Percentiles rank a stretch among this genome's conserved stretches.
Evolutionary conservation across 2,329 filamentous ascomycete genomes (phyloP).

Genomic region (Aschersonia sp.): DNA sequence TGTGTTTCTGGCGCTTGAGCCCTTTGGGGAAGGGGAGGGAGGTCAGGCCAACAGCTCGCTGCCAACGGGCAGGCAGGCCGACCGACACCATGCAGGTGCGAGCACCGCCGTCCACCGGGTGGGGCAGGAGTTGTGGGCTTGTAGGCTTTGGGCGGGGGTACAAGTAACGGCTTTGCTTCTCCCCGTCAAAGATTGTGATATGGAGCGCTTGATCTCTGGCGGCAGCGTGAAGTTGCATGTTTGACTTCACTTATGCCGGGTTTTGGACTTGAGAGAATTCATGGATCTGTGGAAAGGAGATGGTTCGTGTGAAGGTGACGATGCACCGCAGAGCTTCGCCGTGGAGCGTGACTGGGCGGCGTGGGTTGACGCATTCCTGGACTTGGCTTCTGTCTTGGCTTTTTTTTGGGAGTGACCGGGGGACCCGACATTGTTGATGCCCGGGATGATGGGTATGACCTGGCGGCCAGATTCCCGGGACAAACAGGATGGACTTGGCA

Average conservation of each 20-base stretch:
- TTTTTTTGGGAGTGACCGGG: not conserved
- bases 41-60: not conserved
- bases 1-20: not conserved
- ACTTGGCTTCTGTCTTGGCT: not conserved
- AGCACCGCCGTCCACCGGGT: not conserved
- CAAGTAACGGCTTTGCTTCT: not conserved
- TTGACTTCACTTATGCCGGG: too few species aligned
- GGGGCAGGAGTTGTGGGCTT: not conserved
- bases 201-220: too few species aligned
- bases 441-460: too few species aligned
- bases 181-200: too few species aligned
- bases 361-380: not conserved
- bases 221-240: too few species aligned
- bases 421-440: not conserved
- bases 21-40: not conserved
- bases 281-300: not conserved
- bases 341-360: not conserved
- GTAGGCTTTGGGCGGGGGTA: not conserved
- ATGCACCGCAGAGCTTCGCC: too few species aligned
- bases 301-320: not conserved
- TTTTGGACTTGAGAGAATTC: not conserved
- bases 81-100: not conserved
- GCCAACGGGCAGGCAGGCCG: not conserved
- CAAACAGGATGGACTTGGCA: too few species aligned
- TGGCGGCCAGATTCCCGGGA: too few species aligned